phyloP scores from a whole-genome alignment of 179 eudicot genomes.

The Spinacia oleracea region DNA sequence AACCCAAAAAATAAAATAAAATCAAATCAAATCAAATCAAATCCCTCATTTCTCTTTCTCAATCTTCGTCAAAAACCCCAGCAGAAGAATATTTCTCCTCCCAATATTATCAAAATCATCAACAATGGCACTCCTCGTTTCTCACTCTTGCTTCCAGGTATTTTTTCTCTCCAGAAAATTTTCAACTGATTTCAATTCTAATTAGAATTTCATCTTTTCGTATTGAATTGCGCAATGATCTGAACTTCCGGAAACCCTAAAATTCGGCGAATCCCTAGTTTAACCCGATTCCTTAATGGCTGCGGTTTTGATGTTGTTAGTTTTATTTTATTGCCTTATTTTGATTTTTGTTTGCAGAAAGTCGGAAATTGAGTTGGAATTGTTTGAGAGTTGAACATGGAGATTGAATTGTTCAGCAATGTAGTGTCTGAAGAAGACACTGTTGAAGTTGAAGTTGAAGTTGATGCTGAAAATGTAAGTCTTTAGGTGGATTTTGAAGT shows the following conservation, averaged over 20 bases:
- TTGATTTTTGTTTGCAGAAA: conserved; percentile 8
- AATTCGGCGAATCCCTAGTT: not conserved
- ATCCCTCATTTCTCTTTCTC: not conserved
- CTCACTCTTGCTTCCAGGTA: conserved; percentile 18
- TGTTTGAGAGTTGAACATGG: conserved; percentile 32
- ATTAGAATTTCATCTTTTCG: not conserved
- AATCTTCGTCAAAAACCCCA: too few relatives aligned
- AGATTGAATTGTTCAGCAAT: conserved; percentile 45
- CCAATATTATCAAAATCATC: not conserved
- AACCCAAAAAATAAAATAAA: too few relatives aligned
- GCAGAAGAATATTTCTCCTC: not conserved
- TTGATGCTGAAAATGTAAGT: conserved; percentile 36
- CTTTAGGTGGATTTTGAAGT: not conserved
- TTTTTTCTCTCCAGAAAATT: not conserved
- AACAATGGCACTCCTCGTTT: conserved; percentile 11
- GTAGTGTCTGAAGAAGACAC: conserved; percentile 42
- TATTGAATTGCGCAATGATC: conserved; percentile 6
- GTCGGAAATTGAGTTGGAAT: conserved; percentile 13
- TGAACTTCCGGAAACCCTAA: conserved; percentile 18
- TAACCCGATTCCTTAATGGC: not conserved
- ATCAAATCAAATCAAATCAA: too few relatives aligned
- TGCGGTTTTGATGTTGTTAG: not conserved
- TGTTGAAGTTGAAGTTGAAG: conserved; percentile 34
- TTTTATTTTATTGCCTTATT: not conserved
- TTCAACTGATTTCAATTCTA: not conserved